These are phyloP conservation scores for Gossypium aridum DNA, from an alignment of 441 rosid genomes.

Conservation along the genomic window DNA sequence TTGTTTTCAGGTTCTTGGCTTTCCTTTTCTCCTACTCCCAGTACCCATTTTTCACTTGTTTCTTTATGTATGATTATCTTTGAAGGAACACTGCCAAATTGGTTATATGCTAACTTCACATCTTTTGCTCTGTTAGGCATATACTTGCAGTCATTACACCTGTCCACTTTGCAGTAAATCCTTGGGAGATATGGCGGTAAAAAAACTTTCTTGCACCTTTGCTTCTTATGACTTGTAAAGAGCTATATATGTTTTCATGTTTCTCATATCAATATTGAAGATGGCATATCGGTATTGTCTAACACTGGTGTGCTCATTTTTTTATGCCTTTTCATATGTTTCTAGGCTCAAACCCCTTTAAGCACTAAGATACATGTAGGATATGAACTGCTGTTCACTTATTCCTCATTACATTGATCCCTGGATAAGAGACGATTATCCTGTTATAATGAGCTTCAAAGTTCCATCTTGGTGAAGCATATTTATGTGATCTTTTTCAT, in stretches of 20 bases:
- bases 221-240: neutral
- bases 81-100: neutral
- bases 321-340: neutral
- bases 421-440: neutral
- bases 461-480: neutral
- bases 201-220: slow-evolving; percentile 10
- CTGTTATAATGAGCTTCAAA: neutral
- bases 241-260: neutral
- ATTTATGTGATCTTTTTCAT: neutral
- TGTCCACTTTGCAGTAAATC: slow-evolving; percentile 78
- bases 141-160: slow-evolving; percentile 69
- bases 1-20: slow-evolving; percentile 58
- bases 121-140: slow-evolving; percentile 39
- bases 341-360: neutral
- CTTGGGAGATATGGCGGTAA: slow-evolving; percentile 77
- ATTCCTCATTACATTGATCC: neutral
- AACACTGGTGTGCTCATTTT: neutral
- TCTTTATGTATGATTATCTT: neutral
- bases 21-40: neutral
- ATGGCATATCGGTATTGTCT: neutral
- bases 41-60: neutral
- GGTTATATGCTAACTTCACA: slow-evolving; percentile 1
- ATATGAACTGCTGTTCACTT: neutral
- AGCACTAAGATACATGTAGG: neutral
- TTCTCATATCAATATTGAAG: neutral